Evolutionary conservation across 495 filamentous ascomycete species (phyloP), one percentile per base, ranked within the genome.

Genomic region (Daldinia concentrica): DNA sequence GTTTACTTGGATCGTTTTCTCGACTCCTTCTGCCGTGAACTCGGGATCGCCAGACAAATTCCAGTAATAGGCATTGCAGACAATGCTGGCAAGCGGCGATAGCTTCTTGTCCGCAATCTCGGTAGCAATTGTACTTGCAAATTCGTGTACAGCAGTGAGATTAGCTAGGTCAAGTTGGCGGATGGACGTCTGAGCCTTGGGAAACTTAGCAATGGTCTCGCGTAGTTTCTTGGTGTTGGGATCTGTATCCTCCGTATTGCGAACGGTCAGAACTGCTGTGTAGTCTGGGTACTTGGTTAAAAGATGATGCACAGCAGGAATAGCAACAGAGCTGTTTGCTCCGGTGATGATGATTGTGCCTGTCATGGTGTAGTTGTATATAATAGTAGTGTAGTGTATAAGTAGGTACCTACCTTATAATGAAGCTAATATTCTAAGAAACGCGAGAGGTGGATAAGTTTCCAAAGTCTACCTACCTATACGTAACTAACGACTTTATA

Each of bases 311-410:
- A 83, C 79, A 6, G 83, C 79, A 14, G 76, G 81, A 27, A 84
- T 78, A 4, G 79, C 85, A 30, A 85, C 73, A 22, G 83, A 83
- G 69, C 83, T 78, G 64, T 85, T 86, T 30, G 84, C 84, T 27
- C 83, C 84, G 7, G 84, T 87, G 54, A 86, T 72, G 39, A 86
- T 62, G 51, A 85, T 74, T 17, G 82, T 82, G 32, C 81, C 82
- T 19, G 64, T 48, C 69, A 72, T 72, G 39, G 36, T 57, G 59
- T 62, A 48, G 26, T 17, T 14, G 32, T 34, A 36, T 36, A 36
- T 36, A 36, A 36, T 11, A 9, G 30, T 32, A 29, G 27, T 26
- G n/a, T n/a, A n/a, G n/a, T n/a, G n/a, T n/a, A n/a, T 32, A 32
- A 1, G 24, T 26, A 29, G 27, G 0, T 29, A 4, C 3, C 0